These are phyloP conservation scores for Nitzschia inconspicua DNA, from an alignment of 108 stramenopile species.

Conservation along the genomic window DNA sequence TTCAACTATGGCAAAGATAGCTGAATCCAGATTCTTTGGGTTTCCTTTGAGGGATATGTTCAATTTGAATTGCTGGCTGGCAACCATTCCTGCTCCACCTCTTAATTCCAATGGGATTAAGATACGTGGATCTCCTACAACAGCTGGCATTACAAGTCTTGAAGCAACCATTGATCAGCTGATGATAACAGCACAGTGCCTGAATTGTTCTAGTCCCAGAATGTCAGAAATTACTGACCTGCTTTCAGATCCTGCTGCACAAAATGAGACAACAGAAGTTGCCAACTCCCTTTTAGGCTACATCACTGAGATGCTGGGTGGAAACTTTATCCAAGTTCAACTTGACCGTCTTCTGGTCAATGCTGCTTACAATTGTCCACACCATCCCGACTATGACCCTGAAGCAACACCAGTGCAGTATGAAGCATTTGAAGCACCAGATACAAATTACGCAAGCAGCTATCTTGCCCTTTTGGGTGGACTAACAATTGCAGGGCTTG, in stretches of 20 bases:
- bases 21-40: constrained; percentile 36
- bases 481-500: constrained; percentile 10
- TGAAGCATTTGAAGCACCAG: constrained; percentile 23
- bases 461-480: constrained; percentile 48
- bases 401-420: constrained; percentile 33
- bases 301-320: constrained; percentile 34
- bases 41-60: constrained; percentile 60
- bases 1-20: constrained; percentile 41
- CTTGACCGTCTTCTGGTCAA: constrained; percentile 62
- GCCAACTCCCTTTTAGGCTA: constrained; percentile 54
- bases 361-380: constrained; percentile 58
- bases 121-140: constrained; percentile 19
- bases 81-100: constrained; percentile 57
- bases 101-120: constrained; percentile 53
- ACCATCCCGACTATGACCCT: constrained; percentile 40
- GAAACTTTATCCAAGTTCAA: constrained; percentile 54
- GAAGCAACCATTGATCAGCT: constrained; percentile 38
- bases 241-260: constrained; percentile 38
- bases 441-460: constrained; percentile 15
- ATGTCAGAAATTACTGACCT: constrained; percentile 47
- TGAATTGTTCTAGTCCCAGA: constrained; percentile 56
- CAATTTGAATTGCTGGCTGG: constrained; percentile 75
- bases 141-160: constrained; percentile 43
- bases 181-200: constrained; percentile 50
- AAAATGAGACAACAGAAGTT: constrained; percentile 42